phyloP scores from a whole-genome alignment of 2,329 filamentous ascomycete genomes.

The Leptographium procerum region DNA sequence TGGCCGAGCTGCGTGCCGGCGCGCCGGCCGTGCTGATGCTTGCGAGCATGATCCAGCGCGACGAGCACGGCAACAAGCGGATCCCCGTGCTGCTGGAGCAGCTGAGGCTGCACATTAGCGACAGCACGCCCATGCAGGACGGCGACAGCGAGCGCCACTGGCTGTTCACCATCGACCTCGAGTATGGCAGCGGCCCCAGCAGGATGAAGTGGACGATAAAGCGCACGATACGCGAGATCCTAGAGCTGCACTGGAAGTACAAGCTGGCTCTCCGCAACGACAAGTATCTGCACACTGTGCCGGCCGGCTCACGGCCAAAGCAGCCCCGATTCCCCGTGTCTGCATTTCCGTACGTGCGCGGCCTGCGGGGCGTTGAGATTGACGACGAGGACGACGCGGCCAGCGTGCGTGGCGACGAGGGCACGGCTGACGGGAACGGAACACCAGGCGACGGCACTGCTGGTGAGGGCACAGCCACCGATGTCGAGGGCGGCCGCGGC shows the following conservation, averaged over 20 bases:
- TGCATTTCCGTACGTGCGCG: constrained; percentile 80
- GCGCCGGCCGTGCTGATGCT: constrained; percentile 88
- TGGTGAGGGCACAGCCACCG: constrained; percentile 55
- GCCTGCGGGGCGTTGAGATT: constrained; percentile 64
- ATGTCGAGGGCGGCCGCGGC: constrained; percentile 44
- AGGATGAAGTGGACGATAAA: constrained; percentile 95
- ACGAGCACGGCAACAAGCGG: constrained; percentile 89
- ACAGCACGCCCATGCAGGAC: constrained; percentile 60
- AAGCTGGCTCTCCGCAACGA: constrained; percentile 77
- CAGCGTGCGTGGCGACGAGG: constrained; percentile 24
- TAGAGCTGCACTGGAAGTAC: constrained; percentile 88
- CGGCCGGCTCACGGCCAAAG: constrained; percentile 57
- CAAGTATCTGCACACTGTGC: constrained; percentile 62
- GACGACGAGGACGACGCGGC: constrained; percentile 58
- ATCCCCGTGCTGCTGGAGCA: constrained; percentile 94
- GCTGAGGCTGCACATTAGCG: constrained; percentile 75
- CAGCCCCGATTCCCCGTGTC: constrained; percentile 84
- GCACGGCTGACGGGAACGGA: background rate
- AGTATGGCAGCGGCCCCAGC: constrained; percentile 91
- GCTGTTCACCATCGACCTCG: constrained; percentile 81
- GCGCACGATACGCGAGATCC: constrained; percentile 77
- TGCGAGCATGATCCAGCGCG: constrained; percentile 94
- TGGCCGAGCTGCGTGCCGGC: constrained; percentile 87
- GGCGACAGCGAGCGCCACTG: constrained; percentile 59
- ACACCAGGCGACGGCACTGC: constrained; percentile 35